These are phyloP conservation scores for Colletotrichum karsti DNA, from an alignment of 2,329 filamentous ascomycete genomes.

Conservation along the genomic window DNA sequence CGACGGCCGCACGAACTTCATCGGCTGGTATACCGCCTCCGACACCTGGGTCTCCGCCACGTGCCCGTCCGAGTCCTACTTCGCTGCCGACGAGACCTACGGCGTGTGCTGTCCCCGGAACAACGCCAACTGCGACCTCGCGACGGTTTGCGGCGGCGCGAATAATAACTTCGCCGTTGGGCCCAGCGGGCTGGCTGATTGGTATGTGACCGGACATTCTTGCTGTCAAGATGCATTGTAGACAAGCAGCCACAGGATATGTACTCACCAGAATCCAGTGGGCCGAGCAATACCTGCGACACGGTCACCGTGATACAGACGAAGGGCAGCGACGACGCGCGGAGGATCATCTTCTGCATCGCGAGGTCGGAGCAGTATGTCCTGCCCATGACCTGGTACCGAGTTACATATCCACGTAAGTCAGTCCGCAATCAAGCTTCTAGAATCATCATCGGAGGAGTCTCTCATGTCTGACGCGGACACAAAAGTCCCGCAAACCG, in stretches of 20 bases:
- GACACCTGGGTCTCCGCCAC: neutral
- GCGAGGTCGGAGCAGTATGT: constrained; percentile 1
- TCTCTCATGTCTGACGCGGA: neutral
- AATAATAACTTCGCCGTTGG: constrained; percentile 1
- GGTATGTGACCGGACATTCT: neutral
- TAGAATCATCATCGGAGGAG: too few relatives aligned
- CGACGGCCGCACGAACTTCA: constrained; percentile 7
- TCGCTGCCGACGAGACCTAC: constrained; percentile 10
- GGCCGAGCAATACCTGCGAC: constrained; percentile 3
- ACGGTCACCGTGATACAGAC: constrained; percentile 7
- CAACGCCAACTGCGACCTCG: constrained; percentile 6
- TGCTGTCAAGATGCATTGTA: too few relatives aligned
- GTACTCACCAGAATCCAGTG: too few relatives aligned
- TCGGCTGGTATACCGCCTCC: constrained; percentile 12
- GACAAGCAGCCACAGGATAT: too few relatives aligned
- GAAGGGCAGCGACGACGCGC: neutral
- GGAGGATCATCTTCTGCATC: constrained; percentile 12
- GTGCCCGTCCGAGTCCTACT: constrained; percentile 12
- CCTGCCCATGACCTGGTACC: constrained; percentile 18
- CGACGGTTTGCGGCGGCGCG: constrained; percentile 14
- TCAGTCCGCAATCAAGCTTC: neutral
- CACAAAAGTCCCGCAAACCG: neutral
- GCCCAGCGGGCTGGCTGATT: constrained; percentile 10
- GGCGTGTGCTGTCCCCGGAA: constrained; percentile 11
- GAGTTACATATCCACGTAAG: constrained; percentile 1